Percentiles rank a stretch among this genome's conserved stretches.
Evolutionary conservation across 78 protist genomes (phyloP).

Genomic region (Cavenderia fasciculata): DNA sequence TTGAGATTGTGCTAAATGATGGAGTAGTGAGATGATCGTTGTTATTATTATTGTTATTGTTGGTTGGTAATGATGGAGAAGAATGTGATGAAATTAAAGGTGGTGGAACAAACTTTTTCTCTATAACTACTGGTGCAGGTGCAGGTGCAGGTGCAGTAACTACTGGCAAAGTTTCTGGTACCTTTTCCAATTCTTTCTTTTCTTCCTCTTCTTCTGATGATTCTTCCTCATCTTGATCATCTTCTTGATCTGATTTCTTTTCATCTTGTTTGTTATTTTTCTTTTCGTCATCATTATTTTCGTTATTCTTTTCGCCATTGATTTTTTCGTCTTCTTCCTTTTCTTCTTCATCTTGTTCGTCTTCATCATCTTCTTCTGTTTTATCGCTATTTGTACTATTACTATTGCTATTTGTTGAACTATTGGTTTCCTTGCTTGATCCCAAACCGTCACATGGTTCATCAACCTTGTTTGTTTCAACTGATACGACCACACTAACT

Average conservation of each 20-base stretch:
- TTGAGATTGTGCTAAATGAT: background rate
- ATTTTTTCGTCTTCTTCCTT: background rate
- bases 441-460: background rate
- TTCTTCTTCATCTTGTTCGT: slow-evolving; percentile 20
- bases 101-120: slow-evolving; percentile 51
- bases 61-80: slow-evolving; percentile 44
- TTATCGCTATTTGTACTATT: background rate
- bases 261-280: background rate
- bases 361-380: background rate
- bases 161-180: background rate
- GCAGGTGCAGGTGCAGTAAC: background rate
- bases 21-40: background rate
- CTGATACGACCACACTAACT: background rate
- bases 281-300: background rate
- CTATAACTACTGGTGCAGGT: background rate
- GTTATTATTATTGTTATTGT: background rate
- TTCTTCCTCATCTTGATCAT: background rate
- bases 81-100: slow-evolving; percentile 23
- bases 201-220: background rate
- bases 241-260: background rate
- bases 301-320: background rate
- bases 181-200: background rate
- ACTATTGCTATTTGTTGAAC: background rate
- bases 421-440: background rate
- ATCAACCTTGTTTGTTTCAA: too few species aligned